Evolutionary conservation across 345 rosid genomes (phyloP), one percentile per base, ranked within the genome.

Genomic region (Populus pruinosa): DNA sequence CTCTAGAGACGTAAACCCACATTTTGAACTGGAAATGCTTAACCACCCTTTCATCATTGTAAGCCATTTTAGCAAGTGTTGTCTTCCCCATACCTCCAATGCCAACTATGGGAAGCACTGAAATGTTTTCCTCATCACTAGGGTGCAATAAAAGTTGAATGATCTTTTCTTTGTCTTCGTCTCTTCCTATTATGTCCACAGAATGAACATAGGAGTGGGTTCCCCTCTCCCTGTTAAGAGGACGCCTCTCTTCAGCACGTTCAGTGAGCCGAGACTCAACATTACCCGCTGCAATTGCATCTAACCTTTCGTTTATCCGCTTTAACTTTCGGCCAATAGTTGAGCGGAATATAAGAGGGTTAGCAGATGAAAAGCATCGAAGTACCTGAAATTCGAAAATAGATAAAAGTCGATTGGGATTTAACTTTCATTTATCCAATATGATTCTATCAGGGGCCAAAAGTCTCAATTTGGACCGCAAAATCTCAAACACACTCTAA

Each of bases 41-140:
- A 17, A 6, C 17, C 29, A 71, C 64, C 14, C 25, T 71, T 27
- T 29, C 27, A 71, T 71, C 41, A 53, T 53, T 71, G 21, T 27
- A 71, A 0, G 50, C 62, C 14, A 31, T 17, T 29, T 71, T 31
- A 50, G 74, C 74, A 8, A 71, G 64, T 71, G 74, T 9, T 17
- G 74, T 71, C 23, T 71, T 71, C 38, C 74, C 64, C 41, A 71
- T 1, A 18, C 61, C 29, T 41, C 81, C 85, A 6, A 82, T 71
- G 53, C 85, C 82, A 10, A 79, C 53, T 5, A 82, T 59, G 2
- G 82, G 82, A 9, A 18, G 23, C 44, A 68, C 2, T 5, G 71
- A 39, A 5, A 68, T 13, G 12, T 38, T 39, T 39, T 39, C 50
- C 7, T 7, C 17, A 39, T 68, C n/a, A 39, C 1, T 7, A 39